Evolutionary conservation across 768 basidiomycete species (phyloP).

Genomic region (Boletus subcaerulescens): DNA sequence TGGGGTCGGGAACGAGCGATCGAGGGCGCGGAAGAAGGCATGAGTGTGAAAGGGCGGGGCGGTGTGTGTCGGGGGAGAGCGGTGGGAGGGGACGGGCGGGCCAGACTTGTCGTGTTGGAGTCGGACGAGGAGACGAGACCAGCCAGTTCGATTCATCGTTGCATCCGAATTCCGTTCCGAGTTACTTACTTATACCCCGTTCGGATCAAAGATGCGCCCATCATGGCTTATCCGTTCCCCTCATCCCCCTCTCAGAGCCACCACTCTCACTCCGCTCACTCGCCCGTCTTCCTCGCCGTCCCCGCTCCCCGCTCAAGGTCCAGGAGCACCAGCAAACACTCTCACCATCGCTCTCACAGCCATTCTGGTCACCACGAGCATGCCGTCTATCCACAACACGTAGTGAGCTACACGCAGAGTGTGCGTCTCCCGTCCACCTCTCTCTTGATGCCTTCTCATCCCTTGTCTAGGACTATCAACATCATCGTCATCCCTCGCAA

Average conservation of each 20-base stretch:
- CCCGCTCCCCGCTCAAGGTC: not conserved
- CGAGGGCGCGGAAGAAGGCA: conserved; percentile 66
- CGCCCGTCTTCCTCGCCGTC: conserved; percentile 6
- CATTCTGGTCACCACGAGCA: not conserved
- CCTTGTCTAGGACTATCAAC: conserved; percentile 17
- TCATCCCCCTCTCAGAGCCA: conserved; percentile 3
- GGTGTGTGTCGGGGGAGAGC: conserved; percentile 41
- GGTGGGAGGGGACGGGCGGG: conserved; percentile 16
- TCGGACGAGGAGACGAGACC: conserved; percentile 13
- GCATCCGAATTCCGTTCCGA: conserved; percentile 19
- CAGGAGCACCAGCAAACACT: conserved; percentile 20
- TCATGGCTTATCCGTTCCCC: conserved; percentile 28
- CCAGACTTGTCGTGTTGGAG: conserved; percentile 15
- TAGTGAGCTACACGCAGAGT: conserved; percentile 6
- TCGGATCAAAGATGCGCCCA: not conserved
- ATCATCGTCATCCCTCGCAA: conserved; percentile 11
- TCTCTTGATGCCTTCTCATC: not conserved
- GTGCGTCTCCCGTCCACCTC: conserved; percentile 8
- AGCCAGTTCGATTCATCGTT: not conserved
- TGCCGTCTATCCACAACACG: not conserved
- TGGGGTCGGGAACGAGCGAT: conserved; percentile 69
- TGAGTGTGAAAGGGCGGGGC: conserved; percentile 84
- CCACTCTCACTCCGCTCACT: not conserved
- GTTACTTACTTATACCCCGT: too few species aligned
- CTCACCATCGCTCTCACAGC: conserved; percentile 10